Base-by-base conservation (phyloP, 495 filamentous ascomycete species). In the Parmelia sp. region DNA sequence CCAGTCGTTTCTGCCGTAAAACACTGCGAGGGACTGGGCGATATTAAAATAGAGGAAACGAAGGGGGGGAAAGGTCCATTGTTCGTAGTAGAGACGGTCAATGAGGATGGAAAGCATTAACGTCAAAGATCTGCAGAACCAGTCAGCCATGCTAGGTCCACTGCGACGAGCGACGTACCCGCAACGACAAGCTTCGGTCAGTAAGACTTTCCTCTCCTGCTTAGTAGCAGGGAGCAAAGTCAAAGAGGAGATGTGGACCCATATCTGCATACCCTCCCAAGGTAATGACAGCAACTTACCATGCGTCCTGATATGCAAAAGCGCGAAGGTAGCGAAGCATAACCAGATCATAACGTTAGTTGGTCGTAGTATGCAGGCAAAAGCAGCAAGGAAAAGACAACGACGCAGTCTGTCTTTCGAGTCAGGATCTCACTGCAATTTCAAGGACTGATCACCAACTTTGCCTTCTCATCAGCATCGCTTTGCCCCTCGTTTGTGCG, bases 31-130 rank as follows among this genome's bases (percentile, higher is more conserved):
- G 12, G 86, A 88, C 71, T 96, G 87, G 14, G 86, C 83, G 45
- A 99, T 77, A 75, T 99, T 99, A 82, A 96, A 96, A 73, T 95
- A 85, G 29, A 97, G 80, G 78, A 92, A 99, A 57, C 86, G 85
- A 61, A 95, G 80, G 0, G 93, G 91, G 31, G 94, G 94, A 65
- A 99, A 91, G 5, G 90, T 89, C 91, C 91, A 97, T 62, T 82
- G 74, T 35, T 86, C 86, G 67, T 95, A 99, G 75, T 91, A 97
- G 10, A 86, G 75, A 56, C 88, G 84, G 72, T 99, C 94, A 11
- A 85, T 79, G n/a, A 86, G 58, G 19, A 82, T 69, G 14, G 90
- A 91, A 23, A 88, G 29, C 44, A 78, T 75, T 9, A 96, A 77
- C 19, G 87, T 80, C 4, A 77, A 59, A 11, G 77, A 76, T 33